phyloP scores from a whole-genome alignment of 352 stramenopile genomes.

The Globisporangium irregulare region DNA sequence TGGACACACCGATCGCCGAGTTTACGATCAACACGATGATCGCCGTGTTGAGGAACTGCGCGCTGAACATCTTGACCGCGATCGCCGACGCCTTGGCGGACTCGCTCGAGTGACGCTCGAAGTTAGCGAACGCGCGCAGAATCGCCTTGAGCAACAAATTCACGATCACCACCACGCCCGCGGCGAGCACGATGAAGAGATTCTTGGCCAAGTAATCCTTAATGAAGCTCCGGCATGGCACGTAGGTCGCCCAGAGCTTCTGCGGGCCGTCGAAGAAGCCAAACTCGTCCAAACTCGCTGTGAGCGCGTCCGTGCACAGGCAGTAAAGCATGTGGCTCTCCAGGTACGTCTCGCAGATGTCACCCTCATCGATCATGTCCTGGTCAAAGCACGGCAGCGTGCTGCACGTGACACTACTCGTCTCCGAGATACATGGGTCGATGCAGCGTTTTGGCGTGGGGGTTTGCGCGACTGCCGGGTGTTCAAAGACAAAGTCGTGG shows the following conservation, averaged over 20 bases:
- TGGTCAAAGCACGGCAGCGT: conserved; percentile 70
- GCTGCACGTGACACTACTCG: conserved; percentile 42
- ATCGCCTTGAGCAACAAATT: conserved; percentile 76
- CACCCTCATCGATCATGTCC: conserved; percentile 25
- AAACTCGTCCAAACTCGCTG: conserved; percentile 37
- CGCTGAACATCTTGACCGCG: conserved; percentile 73
- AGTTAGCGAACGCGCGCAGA: conserved; percentile 57
- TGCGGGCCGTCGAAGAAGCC: conserved; percentile 54
- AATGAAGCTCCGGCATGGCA: conserved; percentile 64
- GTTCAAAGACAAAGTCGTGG: conserved; percentile 32
- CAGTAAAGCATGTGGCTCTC: conserved; percentile 69
- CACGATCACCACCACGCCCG: conserved; percentile 66
- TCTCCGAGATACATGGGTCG: conserved; percentile 61
- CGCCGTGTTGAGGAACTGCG: conserved; percentile 83
- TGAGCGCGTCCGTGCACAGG: conserved; percentile 56
- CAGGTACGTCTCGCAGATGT: conserved; percentile 57
- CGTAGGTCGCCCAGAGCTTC: conserved; percentile 47
- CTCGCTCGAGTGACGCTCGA: conserved; percentile 80
- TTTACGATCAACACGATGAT: conserved; percentile 84
- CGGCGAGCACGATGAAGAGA: conserved; percentile 60
- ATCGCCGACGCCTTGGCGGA: conserved; percentile 72
- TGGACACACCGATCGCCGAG: conserved; percentile 38
- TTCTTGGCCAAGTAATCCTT: conserved; percentile 68
- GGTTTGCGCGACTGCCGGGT: conserved; percentile 6
- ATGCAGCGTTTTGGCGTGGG: conserved; percentile 36